Evolutionary conservation across 2,329 filamentous ascomycete genomes (phyloP), one percentile per base, ranked within the genome.

Genomic region (Penicillium sp.): DNA sequence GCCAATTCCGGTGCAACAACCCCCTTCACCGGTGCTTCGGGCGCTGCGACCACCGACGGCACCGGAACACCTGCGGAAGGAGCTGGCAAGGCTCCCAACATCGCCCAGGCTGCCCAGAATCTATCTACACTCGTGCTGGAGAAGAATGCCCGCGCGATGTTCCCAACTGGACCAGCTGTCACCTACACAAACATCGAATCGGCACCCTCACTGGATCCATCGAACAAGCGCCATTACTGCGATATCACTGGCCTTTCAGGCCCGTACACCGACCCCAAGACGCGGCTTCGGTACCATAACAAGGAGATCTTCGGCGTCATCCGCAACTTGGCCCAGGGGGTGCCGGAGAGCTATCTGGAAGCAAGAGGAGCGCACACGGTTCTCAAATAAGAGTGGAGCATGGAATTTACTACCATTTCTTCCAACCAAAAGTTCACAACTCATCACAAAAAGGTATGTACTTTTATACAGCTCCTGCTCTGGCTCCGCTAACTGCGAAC

Each of bases 141-240:
- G 77, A 95, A 91, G 83, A 94, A 87, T 67, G 81, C 76, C 70
- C 73, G 74, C 20, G 72, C 76, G 11, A 74, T 69, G 42, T 71
- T 76, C n/a, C 75, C 78, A 1, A 79, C 81, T 6, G 89, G 88
- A 0, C 91, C 90, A 0, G 86, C 84, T 35, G 90, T 90, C 35
- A 97, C 95, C 1, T 99, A 98, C 76, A 96, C 92, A 6, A 98
- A 97, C 73, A 96, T 99, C 63, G 95, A 98, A 76, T 92, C 91
- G 50, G 94, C 95, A 3, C 95, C 95, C 41, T 95, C 90, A 59
- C 81, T 98, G 69, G 85, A 86, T 70, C 84, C 86, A 6, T 89
- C 89, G 53, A 90, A 92, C 67, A 86, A 91, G 72, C 92, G 89
- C 77, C 90, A 90, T 70, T 99, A 98, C 78, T 99, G 95, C 81